These are phyloP conservation scores for Phycomyces blakesleeanus DNA, from an alignment of 192 early-diverging fungal species.

Conservation along the genomic window DNA sequence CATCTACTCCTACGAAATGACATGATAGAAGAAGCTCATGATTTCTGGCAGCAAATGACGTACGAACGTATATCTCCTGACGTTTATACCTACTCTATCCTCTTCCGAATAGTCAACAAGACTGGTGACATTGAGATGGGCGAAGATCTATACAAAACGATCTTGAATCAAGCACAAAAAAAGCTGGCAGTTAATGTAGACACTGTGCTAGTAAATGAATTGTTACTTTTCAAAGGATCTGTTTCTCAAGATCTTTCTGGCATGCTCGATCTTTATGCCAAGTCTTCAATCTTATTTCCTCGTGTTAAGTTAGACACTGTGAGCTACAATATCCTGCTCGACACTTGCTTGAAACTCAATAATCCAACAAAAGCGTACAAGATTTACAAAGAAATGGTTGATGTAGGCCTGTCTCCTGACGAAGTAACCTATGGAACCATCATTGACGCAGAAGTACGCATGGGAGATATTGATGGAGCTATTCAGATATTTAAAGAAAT, in stretches of 20 bases:
- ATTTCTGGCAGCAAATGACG: conserved; percentile 13
- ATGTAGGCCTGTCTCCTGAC: conserved; percentile 19
- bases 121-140: conserved; percentile 8
- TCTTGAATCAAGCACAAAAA: not conserved
- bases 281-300: conserved; percentile 7
- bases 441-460: conserved; percentile 24
- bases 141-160: conserved; percentile 8
- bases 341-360: conserved; percentile 15
- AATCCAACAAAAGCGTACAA: conserved; percentile 16
- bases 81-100: conserved; percentile 19
- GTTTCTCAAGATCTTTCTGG: conserved; percentile 4
- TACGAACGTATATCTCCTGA: conserved; percentile 13
- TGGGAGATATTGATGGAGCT: conserved; percentile 19
- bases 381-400: conserved; percentile 28
- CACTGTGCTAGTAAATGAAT: conserved; percentile 10
- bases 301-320: conserved; percentile 18
- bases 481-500: conserved; percentile 22
- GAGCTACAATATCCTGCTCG: conserved; percentile 28
- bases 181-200: conserved; percentile 2
- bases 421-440: conserved; percentile 30
- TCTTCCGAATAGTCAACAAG: conserved; percentile 23
- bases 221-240: conserved; percentile 13
- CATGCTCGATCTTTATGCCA: conserved; percentile 13
- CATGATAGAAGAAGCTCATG: conserved; percentile 3
- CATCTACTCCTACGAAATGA: conserved; percentile 2